Conservation (phyloP, 192 early-diverging fungal species). For the Kickxella alabastrina region DNA sequence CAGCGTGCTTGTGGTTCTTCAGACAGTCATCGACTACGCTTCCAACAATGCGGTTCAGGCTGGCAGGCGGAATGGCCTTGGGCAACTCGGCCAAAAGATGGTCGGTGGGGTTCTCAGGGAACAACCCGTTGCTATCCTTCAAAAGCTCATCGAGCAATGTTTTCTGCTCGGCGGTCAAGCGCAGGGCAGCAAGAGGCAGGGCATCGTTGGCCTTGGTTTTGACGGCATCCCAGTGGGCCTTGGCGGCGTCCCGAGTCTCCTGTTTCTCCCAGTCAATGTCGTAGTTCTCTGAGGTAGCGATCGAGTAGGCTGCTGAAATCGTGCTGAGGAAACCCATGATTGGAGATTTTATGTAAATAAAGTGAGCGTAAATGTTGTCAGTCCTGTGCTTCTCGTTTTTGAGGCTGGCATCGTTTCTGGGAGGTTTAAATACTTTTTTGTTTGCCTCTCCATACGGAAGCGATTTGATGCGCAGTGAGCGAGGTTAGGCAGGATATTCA, state of each 20-base stretch:
- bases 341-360: no score
- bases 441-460: no score
- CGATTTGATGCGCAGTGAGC: no score
- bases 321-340: slow-evolving; percentile 18
- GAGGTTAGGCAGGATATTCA: no score
- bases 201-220: slow-evolving; percentile 37
- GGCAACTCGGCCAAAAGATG: slow-evolving; percentile 23
- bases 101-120: slow-evolving; percentile 31
- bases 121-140: slow-evolving; percentile 18
- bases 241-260: slow-evolving; percentile 19
- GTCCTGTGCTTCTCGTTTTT: no score
- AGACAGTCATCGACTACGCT: slow-evolving; percentile 36
- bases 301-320: slow-evolving; percentile 20
- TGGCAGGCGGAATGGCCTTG: slow-evolving; percentile 39
- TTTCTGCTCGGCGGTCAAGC: slow-evolving; percentile 39
- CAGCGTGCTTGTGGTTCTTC: slow-evolving; percentile 42
- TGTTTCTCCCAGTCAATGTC: slow-evolving; percentile 38
- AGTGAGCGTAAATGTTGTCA: no score
- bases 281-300: slow-evolving; percentile 26
- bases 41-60: slow-evolving; percentile 38
- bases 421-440: no score
- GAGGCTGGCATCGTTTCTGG: no score
- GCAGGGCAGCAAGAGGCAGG: slow-evolving; percentile 31
- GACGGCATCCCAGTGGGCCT: slow-evolving; percentile 28
- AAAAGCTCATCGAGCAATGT: slow-evolving; percentile 26